Evolutionary conservation across 2,329 filamentous ascomycete genomes (phyloP).

Genomic region (Cercospora sp.): DNA sequence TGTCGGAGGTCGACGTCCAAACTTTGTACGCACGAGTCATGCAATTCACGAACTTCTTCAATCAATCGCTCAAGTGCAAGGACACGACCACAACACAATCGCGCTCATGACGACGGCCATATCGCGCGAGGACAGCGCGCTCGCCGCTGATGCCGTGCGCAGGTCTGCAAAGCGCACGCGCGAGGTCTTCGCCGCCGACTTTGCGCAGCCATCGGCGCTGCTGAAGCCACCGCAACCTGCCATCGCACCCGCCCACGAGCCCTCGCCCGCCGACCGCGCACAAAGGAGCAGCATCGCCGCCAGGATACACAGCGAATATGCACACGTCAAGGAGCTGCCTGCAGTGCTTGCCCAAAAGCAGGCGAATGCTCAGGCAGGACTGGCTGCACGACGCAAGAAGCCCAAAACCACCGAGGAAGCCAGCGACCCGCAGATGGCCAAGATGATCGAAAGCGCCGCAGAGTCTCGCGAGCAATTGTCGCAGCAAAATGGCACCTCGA

Average conservation of each 20-base stretch:
- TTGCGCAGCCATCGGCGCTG: conserved; percentile 47
- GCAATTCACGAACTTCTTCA: neutral
- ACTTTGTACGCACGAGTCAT: neutral
- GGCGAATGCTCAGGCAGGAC: conserved; percentile 58
- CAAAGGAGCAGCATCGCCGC: conserved; percentile 53
- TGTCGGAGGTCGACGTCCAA: neutral
- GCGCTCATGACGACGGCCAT: conserved; percentile 19
- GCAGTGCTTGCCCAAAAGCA: conserved; percentile 77
- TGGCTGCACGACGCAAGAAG: conserved; percentile 65
- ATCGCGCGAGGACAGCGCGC: conserved; percentile 26
- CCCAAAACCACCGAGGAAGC: conserved; percentile 56
- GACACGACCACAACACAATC: neutral
- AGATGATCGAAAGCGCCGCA: conserved; percentile 66
- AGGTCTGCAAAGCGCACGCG: conserved; percentile 56
- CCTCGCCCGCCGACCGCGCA: conserved; percentile 46
- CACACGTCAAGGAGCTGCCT: conserved; percentile 73
- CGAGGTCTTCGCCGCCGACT: conserved; percentile 56
- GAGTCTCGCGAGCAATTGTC: conserved; percentile 47
- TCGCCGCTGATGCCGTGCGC: conserved; percentile 39
- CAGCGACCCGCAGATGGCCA: conserved; percentile 59
- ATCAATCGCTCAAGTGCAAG: neutral
- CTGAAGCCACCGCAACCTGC: conserved; percentile 44
- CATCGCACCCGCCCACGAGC: conserved; percentile 46
- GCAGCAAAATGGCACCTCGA: conserved; percentile 53
- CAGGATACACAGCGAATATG: conserved; percentile 73